phyloP scores from a whole-genome alignment of 768 basidiomycete genomes.

The Mycena vulgaris region DNA sequence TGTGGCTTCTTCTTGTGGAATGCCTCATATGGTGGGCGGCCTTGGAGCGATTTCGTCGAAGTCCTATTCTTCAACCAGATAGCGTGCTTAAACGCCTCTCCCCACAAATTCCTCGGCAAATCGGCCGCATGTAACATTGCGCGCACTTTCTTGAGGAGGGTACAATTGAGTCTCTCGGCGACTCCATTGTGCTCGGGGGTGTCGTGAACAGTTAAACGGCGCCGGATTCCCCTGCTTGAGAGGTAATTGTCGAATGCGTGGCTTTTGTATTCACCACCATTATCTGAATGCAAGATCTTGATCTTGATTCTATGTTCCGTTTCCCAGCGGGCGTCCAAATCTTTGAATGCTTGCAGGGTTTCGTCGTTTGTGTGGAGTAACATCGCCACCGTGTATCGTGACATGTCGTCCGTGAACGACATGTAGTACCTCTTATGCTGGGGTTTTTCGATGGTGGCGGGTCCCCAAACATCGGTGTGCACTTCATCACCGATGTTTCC shows the following conservation, averaged over 20 bases:
- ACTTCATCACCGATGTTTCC: slow-evolving; percentile 48
- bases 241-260: slow-evolving; percentile 40
- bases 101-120: slow-evolving; percentile 32
- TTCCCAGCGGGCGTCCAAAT: slow-evolving; percentile 39
- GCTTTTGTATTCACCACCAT: slow-evolving; percentile 35
- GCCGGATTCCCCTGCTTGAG: slow-evolving; percentile 33
- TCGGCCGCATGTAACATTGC: slow-evolving; percentile 50
- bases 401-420: not conserved
- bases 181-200: not conserved
- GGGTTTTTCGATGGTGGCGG: too few species aligned
- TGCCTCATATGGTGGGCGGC: not conserved
- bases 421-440: slow-evolving; percentile 18
- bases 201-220: slow-evolving; percentile 35
- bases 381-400: slow-evolving; percentile 38
- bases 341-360: slow-evolving; percentile 42
- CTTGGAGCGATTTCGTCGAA: not conserved
- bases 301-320: slow-evolving; percentile 42
- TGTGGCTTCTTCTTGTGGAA: slow-evolving; percentile 25
- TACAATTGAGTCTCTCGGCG: not conserved
- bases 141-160: not conserved
- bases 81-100: not conserved
- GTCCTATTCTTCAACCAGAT: not conserved
- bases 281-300: not conserved
- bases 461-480: slow-evolving; percentile 55
- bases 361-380: slow-evolving; percentile 48